Evolutionary conservation across 257 asterid genomes (phyloP).

Genomic region (Lavandula angustifolia): DNA sequence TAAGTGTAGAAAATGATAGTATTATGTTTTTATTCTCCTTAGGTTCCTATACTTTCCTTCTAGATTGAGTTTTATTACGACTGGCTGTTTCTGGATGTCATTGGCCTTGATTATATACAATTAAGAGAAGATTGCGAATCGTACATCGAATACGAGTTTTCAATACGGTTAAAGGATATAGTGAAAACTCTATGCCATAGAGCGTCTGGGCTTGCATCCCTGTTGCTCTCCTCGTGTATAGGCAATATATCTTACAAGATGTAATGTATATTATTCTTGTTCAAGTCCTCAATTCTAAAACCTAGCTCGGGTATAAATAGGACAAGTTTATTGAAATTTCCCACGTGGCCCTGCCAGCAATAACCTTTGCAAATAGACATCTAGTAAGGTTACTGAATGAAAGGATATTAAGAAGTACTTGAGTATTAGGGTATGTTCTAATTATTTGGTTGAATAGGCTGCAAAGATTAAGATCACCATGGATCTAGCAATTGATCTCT

Average conservation of each 20-base stretch:
- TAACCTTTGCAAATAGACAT: neutral
- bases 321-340: neutral
- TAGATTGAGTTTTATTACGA: neutral
- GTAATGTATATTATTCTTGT: conserved; percentile 6
- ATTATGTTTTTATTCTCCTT: neutral
- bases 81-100: conserved; percentile 17
- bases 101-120: neutral
- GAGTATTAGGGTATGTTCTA: neutral
- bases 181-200: neutral
- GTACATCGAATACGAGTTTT: neutral
- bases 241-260: neutral
- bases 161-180: neutral
- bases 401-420: neutral
- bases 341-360: neutral
- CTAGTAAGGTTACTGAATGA: neutral
- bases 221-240: neutral
- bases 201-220: neutral
- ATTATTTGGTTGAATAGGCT: neutral
- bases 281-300: neutral
- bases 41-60: conserved; percentile 2
- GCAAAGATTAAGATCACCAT: neutral
- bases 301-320: conserved; percentile 2
- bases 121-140: neutral
- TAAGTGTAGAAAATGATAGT: neutral
- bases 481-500: neutral